Evolutionary conservation across 2,329 filamentous ascomycete species (phyloP).

Genomic region (Leptographium lundbergii): DNA sequence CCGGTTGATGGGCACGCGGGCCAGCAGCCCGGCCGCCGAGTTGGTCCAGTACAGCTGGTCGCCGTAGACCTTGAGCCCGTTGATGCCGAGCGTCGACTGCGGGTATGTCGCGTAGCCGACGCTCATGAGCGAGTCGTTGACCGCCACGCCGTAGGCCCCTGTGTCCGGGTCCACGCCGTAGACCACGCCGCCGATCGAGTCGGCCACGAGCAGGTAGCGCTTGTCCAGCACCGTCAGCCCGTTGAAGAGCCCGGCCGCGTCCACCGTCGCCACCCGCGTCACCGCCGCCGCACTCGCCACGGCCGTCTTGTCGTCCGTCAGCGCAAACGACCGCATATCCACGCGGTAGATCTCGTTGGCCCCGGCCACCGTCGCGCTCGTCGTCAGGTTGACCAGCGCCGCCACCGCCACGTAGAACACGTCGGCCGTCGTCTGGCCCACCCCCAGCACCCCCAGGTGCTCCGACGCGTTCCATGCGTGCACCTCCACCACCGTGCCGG

Average conservation of each 20-base stretch:
- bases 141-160: slow-evolving; percentile 12
- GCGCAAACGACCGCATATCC: slow-evolving; percentile 13
- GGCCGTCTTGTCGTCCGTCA: not conserved
- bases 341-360: slow-evolving; percentile 14
- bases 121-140: slow-evolving; percentile 15
- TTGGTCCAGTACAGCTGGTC: slow-evolving; percentile 17
- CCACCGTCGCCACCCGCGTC: slow-evolving; percentile 12
- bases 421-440: slow-evolving; percentile 20
- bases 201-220: slow-evolving; percentile 12
- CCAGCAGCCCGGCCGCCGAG: slow-evolving; percentile 12
- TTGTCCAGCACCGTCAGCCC: slow-evolving; percentile 12
- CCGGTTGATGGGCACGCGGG: slow-evolving; percentile 12
- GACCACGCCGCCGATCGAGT: slow-evolving; percentile 13
- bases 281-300: slow-evolving; percentile 8
- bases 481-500: slow-evolving; percentile 13
- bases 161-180: slow-evolving; percentile 14
- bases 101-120: not conserved
- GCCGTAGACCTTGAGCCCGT: slow-evolving; percentile 16
- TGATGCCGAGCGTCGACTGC: slow-evolving; percentile 8
- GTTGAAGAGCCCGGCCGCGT: slow-evolving; percentile 16
- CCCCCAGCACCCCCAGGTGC: slow-evolving; percentile 18
- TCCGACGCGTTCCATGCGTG: slow-evolving; percentile 15
- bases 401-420: slow-evolving; percentile 20
- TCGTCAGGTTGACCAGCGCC: slow-evolving; percentile 12
- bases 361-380: slow-evolving; percentile 7